phyloP scores from a whole-genome alignment of 805 yeast species.

The Zygoascus biomembranicola region DNA sequence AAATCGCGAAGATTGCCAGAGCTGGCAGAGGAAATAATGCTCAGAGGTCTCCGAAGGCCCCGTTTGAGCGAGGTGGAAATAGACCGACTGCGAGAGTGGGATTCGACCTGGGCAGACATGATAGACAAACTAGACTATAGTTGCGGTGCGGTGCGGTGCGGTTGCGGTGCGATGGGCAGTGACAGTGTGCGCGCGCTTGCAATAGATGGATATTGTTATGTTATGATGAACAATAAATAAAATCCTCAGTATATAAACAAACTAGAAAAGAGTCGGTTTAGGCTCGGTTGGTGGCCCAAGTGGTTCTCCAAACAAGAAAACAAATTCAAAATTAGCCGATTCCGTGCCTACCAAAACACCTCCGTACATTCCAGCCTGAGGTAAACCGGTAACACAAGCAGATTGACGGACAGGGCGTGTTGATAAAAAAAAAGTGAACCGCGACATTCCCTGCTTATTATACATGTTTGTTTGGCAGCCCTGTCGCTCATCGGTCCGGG shows the following conservation, averaged over 20 bases:
- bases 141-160: too few relatives aligned
- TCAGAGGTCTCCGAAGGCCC: not conserved
- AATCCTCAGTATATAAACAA: not conserved
- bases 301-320: not conserved
- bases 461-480: too few relatives aligned
- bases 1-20: not conserved
- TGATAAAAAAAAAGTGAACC: too few relatives aligned
- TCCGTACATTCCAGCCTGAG: not conserved
- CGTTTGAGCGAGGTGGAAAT: not conserved
- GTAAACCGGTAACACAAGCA: too few relatives aligned
- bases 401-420: too few relatives aligned
- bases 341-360: not conserved
- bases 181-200: too few relatives aligned
- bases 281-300: not conserved
- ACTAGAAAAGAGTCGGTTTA: not conserved
- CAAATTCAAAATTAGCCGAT: not conserved
- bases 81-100: not conserved
- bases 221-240: not conserved
- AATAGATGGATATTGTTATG: too few relatives aligned
- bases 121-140: too few relatives aligned
- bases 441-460: too few relatives aligned
- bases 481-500: too few relatives aligned
- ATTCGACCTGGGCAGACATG: not conserved
- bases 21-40: not conserved
- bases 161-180: too few relatives aligned